Conservation (phyloP, 208 protist species). For the Naegleria fowleri region DNA sequence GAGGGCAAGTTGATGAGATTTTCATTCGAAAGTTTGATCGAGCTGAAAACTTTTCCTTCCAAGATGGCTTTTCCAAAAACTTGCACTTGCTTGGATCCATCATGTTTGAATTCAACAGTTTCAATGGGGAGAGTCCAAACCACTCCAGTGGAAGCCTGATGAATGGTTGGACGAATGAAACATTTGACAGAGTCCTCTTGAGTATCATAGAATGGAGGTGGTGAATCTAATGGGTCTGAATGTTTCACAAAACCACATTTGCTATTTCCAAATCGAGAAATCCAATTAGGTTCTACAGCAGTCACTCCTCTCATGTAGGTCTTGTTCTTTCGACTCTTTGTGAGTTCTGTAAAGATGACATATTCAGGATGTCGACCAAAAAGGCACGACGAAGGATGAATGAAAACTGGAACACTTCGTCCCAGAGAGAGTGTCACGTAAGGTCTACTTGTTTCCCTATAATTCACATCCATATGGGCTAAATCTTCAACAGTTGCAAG, state of each 20-base stretch:
- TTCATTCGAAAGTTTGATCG: not conserved
- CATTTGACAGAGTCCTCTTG: not conserved
- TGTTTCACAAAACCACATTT: not conserved
- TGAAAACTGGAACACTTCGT: not conserved
- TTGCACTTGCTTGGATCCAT: not conserved
- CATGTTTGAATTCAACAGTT: not conserved
- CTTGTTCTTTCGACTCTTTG: not conserved
- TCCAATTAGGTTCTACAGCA: not conserved
- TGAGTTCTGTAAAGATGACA: not conserved
- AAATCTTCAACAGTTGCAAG: not conserved
- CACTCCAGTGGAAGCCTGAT: not conserved
- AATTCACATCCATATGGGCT: not conserved
- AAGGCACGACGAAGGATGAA: slow-evolving; percentile 17
- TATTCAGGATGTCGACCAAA: not conserved
- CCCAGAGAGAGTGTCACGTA: not conserved
- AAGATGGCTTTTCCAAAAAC: not conserved
- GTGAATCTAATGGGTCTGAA: not conserved
- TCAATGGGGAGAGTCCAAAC: not conserved
- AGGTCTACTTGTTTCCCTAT: not conserved
- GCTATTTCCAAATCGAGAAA: not conserved
- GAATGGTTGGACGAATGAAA: not conserved
- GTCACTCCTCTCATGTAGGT: slow-evolving; percentile 19
- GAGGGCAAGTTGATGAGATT: not conserved
- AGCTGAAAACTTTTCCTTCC: slow-evolving; percentile 16
- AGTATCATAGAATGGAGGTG: not conserved